A percentile compares a stretch with the other conserved stretches of the same genome.
Conservation (phyloP, 2,329 filamentous ascomycete species). For the Trichoderma oligosporum region DNA sequence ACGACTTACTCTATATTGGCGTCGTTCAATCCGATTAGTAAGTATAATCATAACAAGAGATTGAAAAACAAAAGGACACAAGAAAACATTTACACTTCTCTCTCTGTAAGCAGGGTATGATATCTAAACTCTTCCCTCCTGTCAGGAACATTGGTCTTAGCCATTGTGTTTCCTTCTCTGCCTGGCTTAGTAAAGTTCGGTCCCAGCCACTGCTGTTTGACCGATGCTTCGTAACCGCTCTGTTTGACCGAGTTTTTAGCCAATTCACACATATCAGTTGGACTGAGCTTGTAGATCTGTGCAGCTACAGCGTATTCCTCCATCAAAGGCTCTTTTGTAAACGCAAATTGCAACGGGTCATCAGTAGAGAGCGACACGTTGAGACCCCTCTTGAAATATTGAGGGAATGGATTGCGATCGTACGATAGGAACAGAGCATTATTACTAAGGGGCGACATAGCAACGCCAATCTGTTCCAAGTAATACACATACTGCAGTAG, state of each 20-base stretch:
- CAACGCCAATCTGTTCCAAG: constrained; percentile 96
- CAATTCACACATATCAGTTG: constrained; percentile 97
- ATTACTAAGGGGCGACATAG: constrained; percentile 98
- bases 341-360: constrained; percentile 95
- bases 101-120: constrained; percentile 78
- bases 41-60: background rate
- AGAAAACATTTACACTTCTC: constrained; percentile 64
- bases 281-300: constrained; percentile 95
- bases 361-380: constrained; percentile 97
- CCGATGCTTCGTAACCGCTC: constrained; percentile 82
- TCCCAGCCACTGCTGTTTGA: constrained; percentile 93
- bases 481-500: constrained; percentile 97
- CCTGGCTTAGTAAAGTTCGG: constrained; percentile 73
- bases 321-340: constrained; percentile 95
- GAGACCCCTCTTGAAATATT: constrained; percentile 89
- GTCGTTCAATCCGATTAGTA: background rate
- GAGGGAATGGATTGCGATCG: constrained; percentile 92
- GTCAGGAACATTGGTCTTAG: constrained; percentile 94
- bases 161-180: constrained; percentile 82
- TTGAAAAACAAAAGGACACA: background rate
- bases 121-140: constrained; percentile 86
- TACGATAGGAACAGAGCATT: constrained; percentile 96
- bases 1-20: constrained; percentile 37
- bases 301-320: constrained; percentile 97
- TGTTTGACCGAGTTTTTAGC: constrained; percentile 95